Conservation (phyloP, 805 yeast species). For the Yarrowia bubula region DNA sequence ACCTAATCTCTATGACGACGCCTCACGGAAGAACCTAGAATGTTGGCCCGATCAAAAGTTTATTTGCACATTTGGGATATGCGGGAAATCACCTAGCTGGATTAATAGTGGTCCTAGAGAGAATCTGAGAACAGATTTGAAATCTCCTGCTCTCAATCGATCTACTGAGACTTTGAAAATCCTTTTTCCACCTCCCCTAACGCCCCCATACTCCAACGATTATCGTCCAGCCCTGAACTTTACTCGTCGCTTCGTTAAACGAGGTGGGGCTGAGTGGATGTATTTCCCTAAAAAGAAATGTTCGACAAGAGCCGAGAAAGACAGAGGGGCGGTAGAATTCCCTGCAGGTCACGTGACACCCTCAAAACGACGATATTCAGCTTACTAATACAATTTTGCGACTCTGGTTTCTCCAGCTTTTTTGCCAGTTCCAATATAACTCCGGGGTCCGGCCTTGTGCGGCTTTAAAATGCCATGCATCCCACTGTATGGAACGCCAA, state of each 20-base stretch:
- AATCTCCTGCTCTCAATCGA: neutral
- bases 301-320: neutral
- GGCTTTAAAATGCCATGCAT: neutral
- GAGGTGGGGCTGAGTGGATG: neutral
- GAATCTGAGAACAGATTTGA: neutral
- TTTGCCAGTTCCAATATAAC: neutral
- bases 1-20: neutral
- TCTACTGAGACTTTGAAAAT: neutral
- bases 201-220: neutral
- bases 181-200: neutral
- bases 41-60: neutral
- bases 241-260: neutral
- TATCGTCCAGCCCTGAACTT: neutral
- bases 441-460: neutral
- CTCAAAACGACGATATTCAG: neutral
- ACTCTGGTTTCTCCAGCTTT: too few relatives aligned
- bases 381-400: neutral
- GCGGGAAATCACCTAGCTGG: neutral
- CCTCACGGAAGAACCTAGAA: conserved; percentile 6
- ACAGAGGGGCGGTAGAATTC: neutral
- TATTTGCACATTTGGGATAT: neutral
- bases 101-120: neutral
- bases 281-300: neutral
- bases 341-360: too few relatives aligned
- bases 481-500: neutral